phyloP scores from a whole-genome alignment of 2,329 filamentous ascomycete genomes.

The Myrmaecium sp. region DNA sequence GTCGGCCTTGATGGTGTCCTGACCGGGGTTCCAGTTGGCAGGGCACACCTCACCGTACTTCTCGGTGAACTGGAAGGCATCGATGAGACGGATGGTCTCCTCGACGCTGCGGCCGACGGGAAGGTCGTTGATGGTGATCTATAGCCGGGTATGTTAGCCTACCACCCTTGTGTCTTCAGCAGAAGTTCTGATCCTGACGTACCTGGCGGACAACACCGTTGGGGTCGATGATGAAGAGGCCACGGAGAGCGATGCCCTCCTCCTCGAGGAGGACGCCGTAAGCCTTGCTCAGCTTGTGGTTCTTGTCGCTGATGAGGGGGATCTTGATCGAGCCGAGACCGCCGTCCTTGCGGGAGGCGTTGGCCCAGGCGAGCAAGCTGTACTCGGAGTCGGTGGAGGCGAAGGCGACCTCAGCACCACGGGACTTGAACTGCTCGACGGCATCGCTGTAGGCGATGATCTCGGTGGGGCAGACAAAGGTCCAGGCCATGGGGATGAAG shows the following conservation, averaged over 20 bases:
- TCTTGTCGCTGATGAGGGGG: constrained; percentile 45
- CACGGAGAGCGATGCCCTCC: constrained; percentile 44
- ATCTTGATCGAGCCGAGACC: constrained; percentile 45
- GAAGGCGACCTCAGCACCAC: constrained; percentile 43
- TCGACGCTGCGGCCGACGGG: constrained; percentile 48
- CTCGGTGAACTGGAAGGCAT: constrained; percentile 31
- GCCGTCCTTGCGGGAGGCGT: constrained; percentile 40
- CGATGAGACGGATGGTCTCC: constrained; percentile 41
- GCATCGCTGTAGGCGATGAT: constrained; percentile 49
- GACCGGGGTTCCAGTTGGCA: constrained; percentile 25
- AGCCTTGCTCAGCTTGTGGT: constrained; percentile 40
- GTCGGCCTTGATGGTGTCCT: constrained; percentile 23
- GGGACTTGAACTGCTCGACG: constrained; percentile 39
- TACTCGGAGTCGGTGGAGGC: constrained; percentile 46
- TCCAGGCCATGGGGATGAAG: constrained; percentile 53
- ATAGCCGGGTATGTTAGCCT: constrained; percentile 3
- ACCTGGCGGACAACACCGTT: constrained; percentile 39
- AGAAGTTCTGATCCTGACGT: constrained; percentile 6
- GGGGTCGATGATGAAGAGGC: constrained; percentile 50
- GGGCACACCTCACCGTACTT: constrained; percentile 27
- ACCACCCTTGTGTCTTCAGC: constrained; percentile 5
- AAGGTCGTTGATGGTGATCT: constrained; percentile 50
- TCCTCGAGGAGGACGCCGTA: constrained; percentile 50
- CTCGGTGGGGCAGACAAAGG: constrained; percentile 50
- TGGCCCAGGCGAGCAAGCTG: constrained; percentile 40